Conservation (phyloP, 495 filamentous ascomycete genomes). For the Extremus antarcticus region DNA sequence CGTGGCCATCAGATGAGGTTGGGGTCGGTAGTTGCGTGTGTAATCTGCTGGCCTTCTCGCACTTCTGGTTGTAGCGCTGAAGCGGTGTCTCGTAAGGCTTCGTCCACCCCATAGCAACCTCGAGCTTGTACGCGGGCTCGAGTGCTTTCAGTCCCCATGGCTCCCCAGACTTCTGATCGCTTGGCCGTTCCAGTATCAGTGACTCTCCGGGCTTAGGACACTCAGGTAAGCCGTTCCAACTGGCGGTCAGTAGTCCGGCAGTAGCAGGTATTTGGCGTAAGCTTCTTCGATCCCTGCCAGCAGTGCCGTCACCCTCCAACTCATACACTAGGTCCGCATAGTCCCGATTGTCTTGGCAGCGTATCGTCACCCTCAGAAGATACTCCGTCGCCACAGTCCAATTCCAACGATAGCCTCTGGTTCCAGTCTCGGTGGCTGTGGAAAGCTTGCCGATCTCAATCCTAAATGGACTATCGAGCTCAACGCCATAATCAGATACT, state of each 20-base stretch:
- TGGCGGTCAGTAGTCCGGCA: constrained; percentile 4
- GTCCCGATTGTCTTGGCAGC: constrained; percentile 8
- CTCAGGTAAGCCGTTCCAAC: constrained; percentile 8
- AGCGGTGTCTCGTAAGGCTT: not conserved
- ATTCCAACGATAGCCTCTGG: constrained; percentile 5
- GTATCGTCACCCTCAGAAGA: constrained; percentile 4
- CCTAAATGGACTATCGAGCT: constrained; percentile 2
- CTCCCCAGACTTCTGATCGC: not conserved
- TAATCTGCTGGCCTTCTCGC: not conserved
- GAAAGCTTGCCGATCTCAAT: constrained; percentile 12
- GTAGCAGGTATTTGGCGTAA: not conserved
- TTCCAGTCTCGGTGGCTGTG: not conserved
- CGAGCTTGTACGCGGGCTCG: constrained; percentile 3
- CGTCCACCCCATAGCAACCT: constrained; percentile 13
- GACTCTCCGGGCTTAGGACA: constrained; percentile 6
- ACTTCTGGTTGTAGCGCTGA: constrained; percentile 5
- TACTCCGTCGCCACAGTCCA: constrained; percentile 9
- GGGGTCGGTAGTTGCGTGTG: constrained; percentile 6
- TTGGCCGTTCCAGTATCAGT: constrained; percentile 1
- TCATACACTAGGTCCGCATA: constrained; percentile 3
- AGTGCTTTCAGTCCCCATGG: not conserved
- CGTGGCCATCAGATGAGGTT: constrained; percentile 5
- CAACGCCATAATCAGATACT: constrained; percentile 4
- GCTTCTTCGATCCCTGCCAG: not conserved
- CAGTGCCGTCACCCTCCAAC: constrained; percentile 3